Evolutionary conservation across 441 rosid species (phyloP).

Genomic region (Pelargonium myrrhifolium): DNA sequence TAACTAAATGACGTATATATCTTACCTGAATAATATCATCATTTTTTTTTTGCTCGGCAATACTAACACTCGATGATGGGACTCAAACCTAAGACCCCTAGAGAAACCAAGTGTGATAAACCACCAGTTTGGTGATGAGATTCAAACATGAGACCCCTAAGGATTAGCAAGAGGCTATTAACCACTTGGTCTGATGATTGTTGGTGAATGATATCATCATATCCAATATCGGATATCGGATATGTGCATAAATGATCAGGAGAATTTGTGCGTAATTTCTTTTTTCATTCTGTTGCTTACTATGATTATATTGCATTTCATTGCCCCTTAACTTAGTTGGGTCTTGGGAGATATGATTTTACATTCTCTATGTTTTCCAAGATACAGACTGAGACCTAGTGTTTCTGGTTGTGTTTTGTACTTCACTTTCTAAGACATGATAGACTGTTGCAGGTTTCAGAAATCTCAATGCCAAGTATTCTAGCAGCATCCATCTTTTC

Average conservation of each 20-base stretch:
- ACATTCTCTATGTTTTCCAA: not conserved
- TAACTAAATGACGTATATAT: not conserved
- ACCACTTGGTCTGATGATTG: too few species aligned
- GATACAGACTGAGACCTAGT: not conserved
- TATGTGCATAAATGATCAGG: not conserved
- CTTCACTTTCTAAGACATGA: not conserved
- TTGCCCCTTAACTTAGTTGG: not conserved
- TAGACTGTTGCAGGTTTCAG: conserved; percentile 30
- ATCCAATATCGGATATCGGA: not conserved
- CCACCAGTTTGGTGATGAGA: too few species aligned
- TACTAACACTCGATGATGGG: too few species aligned
- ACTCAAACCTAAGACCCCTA: too few species aligned
- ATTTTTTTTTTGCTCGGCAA: too few species aligned
- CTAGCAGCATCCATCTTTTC: conserved; percentile 42
- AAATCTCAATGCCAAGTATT: conserved; percentile 44
- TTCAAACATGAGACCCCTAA: too few species aligned
- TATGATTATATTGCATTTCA: not conserved
- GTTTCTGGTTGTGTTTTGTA: not conserved
- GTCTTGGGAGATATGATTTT: not conserved
- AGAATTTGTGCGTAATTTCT: not conserved
- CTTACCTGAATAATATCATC: not conserved
- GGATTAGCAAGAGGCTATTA: too few species aligned
- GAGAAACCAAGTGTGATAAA: too few species aligned
- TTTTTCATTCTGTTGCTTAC: too few species aligned
- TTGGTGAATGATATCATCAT: not conserved